phyloP scores from a whole-genome alignment of 495 filamentous ascomycete genomes.

The Haplographium delicatum region DNA sequence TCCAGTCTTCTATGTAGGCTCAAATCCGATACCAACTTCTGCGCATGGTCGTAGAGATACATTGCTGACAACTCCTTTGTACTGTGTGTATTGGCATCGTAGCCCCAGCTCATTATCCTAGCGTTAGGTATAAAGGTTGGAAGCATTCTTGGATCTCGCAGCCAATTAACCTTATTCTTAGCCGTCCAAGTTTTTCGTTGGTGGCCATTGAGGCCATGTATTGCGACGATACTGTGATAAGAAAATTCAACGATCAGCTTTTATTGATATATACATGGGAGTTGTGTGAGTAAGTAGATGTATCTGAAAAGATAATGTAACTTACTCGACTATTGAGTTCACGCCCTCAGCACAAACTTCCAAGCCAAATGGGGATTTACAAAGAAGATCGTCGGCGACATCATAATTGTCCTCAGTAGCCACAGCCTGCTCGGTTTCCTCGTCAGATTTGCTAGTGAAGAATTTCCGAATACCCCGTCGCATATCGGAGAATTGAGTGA shows the following conservation, averaged over 20 bases:
- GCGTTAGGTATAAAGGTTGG: constrained; percentile 37
- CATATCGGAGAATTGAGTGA: background rate
- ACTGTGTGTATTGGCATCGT: constrained; percentile 31
- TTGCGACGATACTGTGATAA: constrained; percentile 34
- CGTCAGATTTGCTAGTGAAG: background rate
- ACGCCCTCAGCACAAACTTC: constrained; percentile 19
- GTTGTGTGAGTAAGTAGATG: constrained; percentile 11
- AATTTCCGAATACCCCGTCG: background rate
- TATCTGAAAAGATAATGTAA: constrained; percentile 5
- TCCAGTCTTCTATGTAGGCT: constrained; percentile 12
- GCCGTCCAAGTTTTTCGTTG: constrained; percentile 35
- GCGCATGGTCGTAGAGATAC: constrained; percentile 23
- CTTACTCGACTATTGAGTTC: constrained; percentile 21
- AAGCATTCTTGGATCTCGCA: constrained; percentile 37
- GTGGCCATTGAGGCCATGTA: constrained; percentile 40
- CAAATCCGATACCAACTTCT: constrained; percentile 20
- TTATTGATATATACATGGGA: too few species aligned
- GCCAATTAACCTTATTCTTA: constrained; percentile 38
- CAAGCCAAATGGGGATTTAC: constrained; percentile 14
- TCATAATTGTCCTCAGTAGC: background rate
- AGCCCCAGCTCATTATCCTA: constrained; percentile 46
- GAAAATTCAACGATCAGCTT: too few species aligned
- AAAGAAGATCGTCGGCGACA: background rate
- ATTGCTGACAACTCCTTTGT: constrained; percentile 21
- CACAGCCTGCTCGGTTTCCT: background rate